Evolutionary conservation across 495 filamentous ascomycete species (phyloP).

Genomic region (Lophiotrema nucula): DNA sequence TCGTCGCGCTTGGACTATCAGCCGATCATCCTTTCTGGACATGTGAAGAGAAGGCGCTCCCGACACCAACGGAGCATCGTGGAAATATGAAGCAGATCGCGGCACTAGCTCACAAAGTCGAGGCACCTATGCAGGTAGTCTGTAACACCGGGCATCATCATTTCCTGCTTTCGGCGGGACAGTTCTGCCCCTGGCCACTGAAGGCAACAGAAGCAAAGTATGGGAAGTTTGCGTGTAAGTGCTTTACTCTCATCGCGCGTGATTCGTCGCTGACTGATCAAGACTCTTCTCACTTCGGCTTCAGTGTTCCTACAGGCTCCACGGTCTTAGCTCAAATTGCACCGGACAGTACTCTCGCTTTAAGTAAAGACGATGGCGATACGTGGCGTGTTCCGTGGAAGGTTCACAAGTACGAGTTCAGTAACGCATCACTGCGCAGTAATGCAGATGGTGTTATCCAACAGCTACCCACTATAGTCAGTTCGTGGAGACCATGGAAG

Average conservation of each 20-base stretch:
- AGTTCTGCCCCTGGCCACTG: constrained; percentile 26
- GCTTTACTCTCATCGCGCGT: too few species aligned
- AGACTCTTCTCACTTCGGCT: constrained; percentile 22
- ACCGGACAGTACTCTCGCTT: constrained; percentile 14
- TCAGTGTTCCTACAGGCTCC: constrained; percentile 17
- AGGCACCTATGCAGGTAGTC: constrained; percentile 15
- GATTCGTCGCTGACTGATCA: too few species aligned
- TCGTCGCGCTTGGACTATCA: constrained; percentile 10
- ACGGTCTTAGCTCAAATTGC: constrained; percentile 11
- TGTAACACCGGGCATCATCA: constrained; percentile 19
- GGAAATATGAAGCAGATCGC: too few species aligned
- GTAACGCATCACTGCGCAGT: background rate
- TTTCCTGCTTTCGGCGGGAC: constrained; percentile 14
- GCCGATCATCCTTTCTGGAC: constrained; percentile 10
- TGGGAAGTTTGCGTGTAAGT: constrained; percentile 21
- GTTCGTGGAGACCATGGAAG: constrained; percentile 16
- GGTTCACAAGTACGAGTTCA: background rate
- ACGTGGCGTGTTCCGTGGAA: constrained; percentile 23
- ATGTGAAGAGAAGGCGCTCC: constrained; percentile 9
- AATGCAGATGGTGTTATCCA: background rate
- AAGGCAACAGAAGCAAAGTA: constrained; percentile 27
- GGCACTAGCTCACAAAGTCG: background rate
- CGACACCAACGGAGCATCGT: background rate
- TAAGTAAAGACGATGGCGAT: constrained; percentile 20
- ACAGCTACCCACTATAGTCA: constrained; percentile 1